These are phyloP conservation scores for Fusarium transvaalense DNA, from an alignment of 2,329 filamentous ascomycete genomes.

Conservation along the genomic window DNA sequence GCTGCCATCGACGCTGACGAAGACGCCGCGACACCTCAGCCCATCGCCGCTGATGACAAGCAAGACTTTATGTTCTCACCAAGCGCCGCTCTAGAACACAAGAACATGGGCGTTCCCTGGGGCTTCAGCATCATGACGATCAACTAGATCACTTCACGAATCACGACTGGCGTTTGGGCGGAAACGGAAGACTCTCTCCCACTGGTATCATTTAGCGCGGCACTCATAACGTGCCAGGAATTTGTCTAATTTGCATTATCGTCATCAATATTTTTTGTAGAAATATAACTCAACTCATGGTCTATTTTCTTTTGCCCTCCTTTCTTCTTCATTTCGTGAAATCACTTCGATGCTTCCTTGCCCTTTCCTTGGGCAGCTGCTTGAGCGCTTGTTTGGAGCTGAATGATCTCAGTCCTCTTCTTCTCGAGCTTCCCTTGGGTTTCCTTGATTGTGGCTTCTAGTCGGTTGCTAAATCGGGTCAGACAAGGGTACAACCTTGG, in stretches of 20 bases:
- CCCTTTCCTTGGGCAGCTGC: constrained; percentile 53
- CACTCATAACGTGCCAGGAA: constrained; percentile 33
- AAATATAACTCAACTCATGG: constrained; percentile 50
- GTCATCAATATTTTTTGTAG: constrained; percentile 41
- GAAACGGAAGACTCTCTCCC: constrained; percentile 12
- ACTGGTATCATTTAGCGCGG: constrained; percentile 32
- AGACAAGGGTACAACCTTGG: background rate
- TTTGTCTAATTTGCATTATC: constrained; percentile 43
- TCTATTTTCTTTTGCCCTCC: constrained; percentile 37
- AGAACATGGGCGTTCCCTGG: constrained; percentile 46
- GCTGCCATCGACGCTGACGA: constrained; percentile 47
- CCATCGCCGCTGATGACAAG: constrained; percentile 44
- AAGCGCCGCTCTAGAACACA: constrained; percentile 43
- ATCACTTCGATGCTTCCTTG: constrained; percentile 44
- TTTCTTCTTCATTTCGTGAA: constrained; percentile 13
- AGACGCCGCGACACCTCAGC: constrained; percentile 41
- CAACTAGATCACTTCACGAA: constrained; percentile 43
- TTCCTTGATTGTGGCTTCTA: constrained; percentile 68
- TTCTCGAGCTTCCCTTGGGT: constrained; percentile 68
- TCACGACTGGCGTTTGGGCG: constrained; percentile 43
- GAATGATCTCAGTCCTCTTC: constrained; percentile 71
- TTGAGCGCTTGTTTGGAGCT: constrained; percentile 65
- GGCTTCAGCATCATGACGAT: constrained; percentile 48
- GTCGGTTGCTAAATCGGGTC: constrained; percentile 49
- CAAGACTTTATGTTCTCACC: constrained; percentile 42